These are phyloP conservation scores for Solanum appendiculatum DNA, from an alignment of 257 asterid genomes.

Conservation along the genomic window DNA sequence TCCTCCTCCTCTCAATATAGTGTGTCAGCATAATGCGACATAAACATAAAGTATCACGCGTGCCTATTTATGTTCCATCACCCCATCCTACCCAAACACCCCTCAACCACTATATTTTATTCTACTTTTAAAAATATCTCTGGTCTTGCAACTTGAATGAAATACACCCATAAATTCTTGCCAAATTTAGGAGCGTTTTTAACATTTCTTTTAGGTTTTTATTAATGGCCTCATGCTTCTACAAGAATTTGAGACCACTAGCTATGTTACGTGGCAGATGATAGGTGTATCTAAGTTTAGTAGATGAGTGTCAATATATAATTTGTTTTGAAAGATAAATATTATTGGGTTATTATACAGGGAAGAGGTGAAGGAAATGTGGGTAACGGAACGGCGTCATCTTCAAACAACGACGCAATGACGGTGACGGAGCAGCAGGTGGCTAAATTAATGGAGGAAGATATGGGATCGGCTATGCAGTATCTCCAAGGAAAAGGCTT, in stretches of 20 bases:
- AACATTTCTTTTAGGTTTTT: too few species aligned
- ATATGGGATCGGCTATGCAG: slow-evolving; percentile 97
- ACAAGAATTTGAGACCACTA: too few species aligned
- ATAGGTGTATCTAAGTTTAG: too few species aligned
- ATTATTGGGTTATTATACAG: too few species aligned
- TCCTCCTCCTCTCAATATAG: slow-evolving; percentile 13
- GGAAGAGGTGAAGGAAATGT: slow-evolving; percentile 23
- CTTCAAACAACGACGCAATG: slow-evolving; percentile 60
- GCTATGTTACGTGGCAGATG: too few species aligned
- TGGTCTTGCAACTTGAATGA: rapidly evolving
- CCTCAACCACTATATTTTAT: not conserved
- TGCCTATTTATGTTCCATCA: slow-evolving; percentile 28
- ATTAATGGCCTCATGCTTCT: too few species aligned
- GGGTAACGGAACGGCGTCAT: slow-evolving; percentile 52
- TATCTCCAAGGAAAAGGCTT: slow-evolving; percentile 92
- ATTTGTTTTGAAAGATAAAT: too few species aligned
- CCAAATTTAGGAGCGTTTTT: too few species aligned
- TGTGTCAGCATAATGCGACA: slow-evolving; percentile 45
- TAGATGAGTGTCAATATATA: too few species aligned
- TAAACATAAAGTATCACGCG: slow-evolving; percentile 72
- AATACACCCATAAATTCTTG: too few species aligned
- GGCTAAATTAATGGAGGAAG: slow-evolving; percentile 91
- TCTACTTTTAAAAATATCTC: too few species aligned
- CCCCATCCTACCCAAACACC: not conserved
- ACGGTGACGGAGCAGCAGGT: slow-evolving; percentile 85